Evolutionary conservation across 768 basidiomycete species (phyloP), one percentile per base, ranked within the genome.

Genomic region (Neoboletus brunneissimus): DNA sequence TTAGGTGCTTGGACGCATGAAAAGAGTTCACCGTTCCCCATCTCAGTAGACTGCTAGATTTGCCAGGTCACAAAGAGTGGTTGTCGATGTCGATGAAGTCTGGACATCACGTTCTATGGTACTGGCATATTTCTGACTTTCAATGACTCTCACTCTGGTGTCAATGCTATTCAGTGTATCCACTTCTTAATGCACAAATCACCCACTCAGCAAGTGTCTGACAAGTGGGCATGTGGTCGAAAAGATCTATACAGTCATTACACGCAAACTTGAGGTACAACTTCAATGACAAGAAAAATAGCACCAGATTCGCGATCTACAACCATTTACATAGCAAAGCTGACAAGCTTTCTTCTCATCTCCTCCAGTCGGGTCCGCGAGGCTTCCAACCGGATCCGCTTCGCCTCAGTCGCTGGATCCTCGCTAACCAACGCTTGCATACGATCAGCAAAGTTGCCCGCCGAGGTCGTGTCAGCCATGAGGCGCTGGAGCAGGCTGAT

Each of bases 381-480:
- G 13, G 71, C 59, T 35, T 67, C 54, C 43, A 82, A 61, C 55
- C 72, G 71, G 18, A 63, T 56, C 13, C 80, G 72, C 53, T 57
- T 71, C 8, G 61, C 67, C 18, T 74, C 71, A 1, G 75, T 56
- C 10, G 54, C 59, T 10, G 76, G 73, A 57, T 81, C 81, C 60
- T 84, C 82, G n/a, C 71, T 71, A 23, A 84, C 70, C 58, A 78
- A 75, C 51, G 65, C 65, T 6, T 58, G 68, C 67, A 79, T 79
- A 10, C 73, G 71, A 25, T 71, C 72, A 2, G 55, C 42, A 47
- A 55, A 55, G 58, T 62, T 49, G 0, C 54, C 58, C 13, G 53
- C 44, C 29, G 58, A 64, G 0, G 32, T 48, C 6, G 57, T 40
- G 35, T 65, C 66, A 15, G 3, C 50, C 3, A 78, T 51, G n/a